Conservation (phyloP, 2,329 filamentous ascomycete species). For the Coniochaeta sp. region DNA sequence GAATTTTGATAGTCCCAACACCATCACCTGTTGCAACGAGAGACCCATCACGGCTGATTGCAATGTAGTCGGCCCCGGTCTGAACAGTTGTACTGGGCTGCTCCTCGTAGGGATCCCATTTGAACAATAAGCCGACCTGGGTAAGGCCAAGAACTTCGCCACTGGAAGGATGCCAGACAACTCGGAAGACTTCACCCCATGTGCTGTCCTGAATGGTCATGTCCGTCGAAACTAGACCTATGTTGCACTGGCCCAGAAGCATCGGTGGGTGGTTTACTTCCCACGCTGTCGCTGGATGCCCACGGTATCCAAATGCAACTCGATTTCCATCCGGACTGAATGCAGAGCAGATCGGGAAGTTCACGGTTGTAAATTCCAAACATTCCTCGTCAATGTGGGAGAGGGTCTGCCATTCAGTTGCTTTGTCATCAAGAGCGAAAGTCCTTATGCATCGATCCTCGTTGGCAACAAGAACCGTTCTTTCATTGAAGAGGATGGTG, state of each 20-base stretch:
- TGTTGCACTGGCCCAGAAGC: constrained; percentile 16
- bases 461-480: constrained; percentile 13
- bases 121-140: constrained; percentile 24
- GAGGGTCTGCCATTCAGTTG: constrained; percentile 11
- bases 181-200: constrained; percentile 15
- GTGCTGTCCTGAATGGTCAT: constrained; percentile 7
- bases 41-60: constrained; percentile 18
- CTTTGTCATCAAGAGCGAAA: constrained; percentile 9
- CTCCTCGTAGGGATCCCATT: constrained; percentile 23
- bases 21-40: constrained; percentile 20
- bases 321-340: constrained; percentile 19
- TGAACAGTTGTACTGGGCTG: constrained; percentile 14
- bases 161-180: constrained; percentile 19
- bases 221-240: background rate
- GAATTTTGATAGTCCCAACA: constrained; percentile 18
- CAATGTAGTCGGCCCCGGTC: constrained; percentile 13
- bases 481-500: constrained; percentile 14
- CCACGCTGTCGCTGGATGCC: constrained; percentile 21
- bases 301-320: constrained; percentile 20
- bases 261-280: constrained; percentile 9
- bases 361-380: constrained; percentile 13
- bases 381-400: constrained; percentile 14
- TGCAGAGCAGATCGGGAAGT: constrained; percentile 17
- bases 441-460: constrained; percentile 15
- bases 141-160: constrained; percentile 23